Base-by-base conservation (phyloP, 2,329 filamentous ascomycete species). In the Karstenula rhodostoma region DNA sequence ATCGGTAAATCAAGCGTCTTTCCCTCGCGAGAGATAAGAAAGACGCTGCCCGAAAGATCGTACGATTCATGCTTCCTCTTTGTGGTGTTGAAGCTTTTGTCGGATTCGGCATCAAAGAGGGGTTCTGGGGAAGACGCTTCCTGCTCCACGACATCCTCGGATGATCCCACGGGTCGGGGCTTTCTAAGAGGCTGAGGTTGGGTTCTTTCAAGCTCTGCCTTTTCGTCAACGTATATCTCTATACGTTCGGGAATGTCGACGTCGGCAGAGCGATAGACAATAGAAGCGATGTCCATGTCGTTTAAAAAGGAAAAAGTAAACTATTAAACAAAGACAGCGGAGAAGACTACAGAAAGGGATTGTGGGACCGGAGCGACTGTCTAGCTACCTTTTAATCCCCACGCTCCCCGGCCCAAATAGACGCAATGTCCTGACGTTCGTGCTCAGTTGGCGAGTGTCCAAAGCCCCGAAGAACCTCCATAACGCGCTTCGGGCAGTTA, bases 1-100 rank as follows among this genome's bases (percentile, higher is more conserved):
- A 70, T 58, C 9, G 71, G 71, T 0, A 74, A 60, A 13, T 67
- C 69, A 15, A 74, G 56, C 0, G 63, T 71, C 17, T 55, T 62
- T 5, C 71, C 71, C 19, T 65, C 60, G 3, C 61, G 58, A 7
- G 71, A 68, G 23, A 74, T 62, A 13, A 74, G 67, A 19, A 66
- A 74, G 2, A 68, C 66, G 25, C 66, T 72, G 19, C 71, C 70
- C 2, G 67, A 61, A 17, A 71, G 49, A 23, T 67, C 59, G 56
- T 67, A 74, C 15, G 71, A 74, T 51, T 74, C 67, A 47, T 61
- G 70, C 50, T 71, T 74, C 19, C 17, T 55, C 42, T 35, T 50
- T 6, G 37, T 53, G 2, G 35, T n/a, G 42, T 49, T 40, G 49
- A 47, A 33, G 7, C 27, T 33, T 15, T 27, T 6, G 10, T 50